These are phyloP conservation scores for Nephelium lappaceum DNA, from an alignment of 345 rosid species.

Conservation along the genomic window DNA sequence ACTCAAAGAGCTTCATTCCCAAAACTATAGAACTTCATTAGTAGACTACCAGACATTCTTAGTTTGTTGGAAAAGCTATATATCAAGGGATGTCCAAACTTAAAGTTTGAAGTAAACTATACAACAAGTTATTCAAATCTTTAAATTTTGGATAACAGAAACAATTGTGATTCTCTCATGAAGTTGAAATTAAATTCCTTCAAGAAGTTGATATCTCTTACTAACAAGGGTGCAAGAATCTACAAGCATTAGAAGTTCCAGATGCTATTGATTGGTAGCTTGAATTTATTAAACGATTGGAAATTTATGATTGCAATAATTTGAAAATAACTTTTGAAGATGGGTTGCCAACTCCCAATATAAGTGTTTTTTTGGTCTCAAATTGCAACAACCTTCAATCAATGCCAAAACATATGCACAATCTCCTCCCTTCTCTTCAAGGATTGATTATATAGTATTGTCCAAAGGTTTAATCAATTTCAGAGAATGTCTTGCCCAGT, in stretches of 20 bases:
- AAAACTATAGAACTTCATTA: constrained; percentile 26
- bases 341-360: too few relatives aligned
- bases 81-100: constrained; percentile 21
- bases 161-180: constrained; percentile 30
- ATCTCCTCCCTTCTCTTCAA: too few relatives aligned
- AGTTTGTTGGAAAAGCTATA: constrained; percentile 30
- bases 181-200: not conserved
- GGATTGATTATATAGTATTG: too few relatives aligned
- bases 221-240: constrained; percentile 22
- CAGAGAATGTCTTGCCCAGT: not conserved
- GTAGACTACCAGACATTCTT: constrained; percentile 26
- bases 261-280: constrained; percentile 8
- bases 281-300: constrained; percentile 16
- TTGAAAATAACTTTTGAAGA: not conserved
- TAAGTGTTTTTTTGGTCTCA: too few relatives aligned
- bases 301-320: constrained; percentile 31
- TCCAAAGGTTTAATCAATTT: not conserved
- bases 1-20: constrained; percentile 23
- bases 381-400: too few relatives aligned
- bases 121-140: not conserved
- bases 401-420: too few relatives aligned
- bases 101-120: constrained; percentile 1
- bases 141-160: constrained; percentile 22
- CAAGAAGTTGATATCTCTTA: too few relatives aligned
- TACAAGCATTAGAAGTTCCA: constrained; percentile 18